Evolutionary conservation across 805 yeast genomes (phyloP).

Genomic region (Candida stauntonica): DNA sequence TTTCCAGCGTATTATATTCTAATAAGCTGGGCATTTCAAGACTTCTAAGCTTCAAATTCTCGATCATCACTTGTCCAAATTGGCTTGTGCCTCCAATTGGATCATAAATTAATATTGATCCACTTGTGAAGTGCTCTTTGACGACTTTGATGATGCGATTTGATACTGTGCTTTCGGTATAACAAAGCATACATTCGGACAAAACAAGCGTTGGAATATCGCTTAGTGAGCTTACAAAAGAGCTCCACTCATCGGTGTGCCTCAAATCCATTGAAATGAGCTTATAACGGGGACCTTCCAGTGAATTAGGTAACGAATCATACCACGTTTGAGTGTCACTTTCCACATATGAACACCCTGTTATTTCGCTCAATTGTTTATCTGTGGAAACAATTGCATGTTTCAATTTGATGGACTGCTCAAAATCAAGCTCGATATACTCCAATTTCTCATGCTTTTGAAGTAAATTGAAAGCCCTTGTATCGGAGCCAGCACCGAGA

Average conservation of each 20-base stretch:
- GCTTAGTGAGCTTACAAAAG: conserved; percentile 20
- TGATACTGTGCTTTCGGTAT: conserved; percentile 40
- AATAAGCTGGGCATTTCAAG: conserved; percentile 38
- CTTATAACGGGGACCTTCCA: neutral
- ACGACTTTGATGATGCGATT: conserved; percentile 34
- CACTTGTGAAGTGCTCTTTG: conserved; percentile 19
- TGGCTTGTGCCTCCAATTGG: conserved; percentile 52
- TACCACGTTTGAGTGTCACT: conserved; percentile 18
- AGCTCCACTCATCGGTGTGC: conserved; percentile 25
- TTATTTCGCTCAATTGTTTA: conserved; percentile 5
- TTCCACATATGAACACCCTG: conserved; percentile 9
- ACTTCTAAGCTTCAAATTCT: conserved; percentile 42
- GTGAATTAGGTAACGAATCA: conserved; percentile 22
- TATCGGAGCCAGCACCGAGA: conserved; percentile 68
- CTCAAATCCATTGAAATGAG: conserved; percentile 1
- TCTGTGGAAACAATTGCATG: conserved; percentile 22
- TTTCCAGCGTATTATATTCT: conserved; percentile 34
- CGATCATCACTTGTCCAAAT: conserved; percentile 53
- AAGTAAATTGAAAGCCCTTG: conserved; percentile 42
- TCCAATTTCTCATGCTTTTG: conserved; percentile 23
- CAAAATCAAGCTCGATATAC: conserved; percentile 49
- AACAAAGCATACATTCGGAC: conserved; percentile 58
- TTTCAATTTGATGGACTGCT: conserved; percentile 43
- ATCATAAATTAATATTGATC: conserved; percentile 44
- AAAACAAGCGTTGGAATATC: conserved; percentile 44